phyloP scores from a whole-genome alignment of 2,329 filamentous ascomycete species.

The Phaeoacremonium minimum region DNA sequence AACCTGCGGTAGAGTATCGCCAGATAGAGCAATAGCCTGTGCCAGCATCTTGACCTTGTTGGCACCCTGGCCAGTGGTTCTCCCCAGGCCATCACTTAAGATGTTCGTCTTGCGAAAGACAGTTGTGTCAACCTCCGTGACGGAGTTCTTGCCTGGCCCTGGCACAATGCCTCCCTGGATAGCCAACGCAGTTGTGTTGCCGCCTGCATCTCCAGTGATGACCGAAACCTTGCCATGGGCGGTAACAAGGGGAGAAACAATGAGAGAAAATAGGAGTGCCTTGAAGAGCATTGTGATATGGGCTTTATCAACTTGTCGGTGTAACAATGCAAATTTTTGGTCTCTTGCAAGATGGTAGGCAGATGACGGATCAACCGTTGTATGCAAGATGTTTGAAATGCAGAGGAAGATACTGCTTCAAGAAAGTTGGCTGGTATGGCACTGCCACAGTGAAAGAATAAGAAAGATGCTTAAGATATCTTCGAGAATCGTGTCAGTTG shows the following conservation, averaged over 20 bases:
- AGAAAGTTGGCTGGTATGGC: too few species aligned
- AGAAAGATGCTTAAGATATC: too few species aligned
- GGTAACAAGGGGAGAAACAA: conserved; percentile 19
- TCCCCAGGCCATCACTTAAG: conserved; percentile 30
- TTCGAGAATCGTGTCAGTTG: too few species aligned
- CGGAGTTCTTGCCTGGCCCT: conserved; percentile 11
- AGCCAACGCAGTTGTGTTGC: conserved; percentile 32
- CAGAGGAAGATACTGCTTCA: too few species aligned
- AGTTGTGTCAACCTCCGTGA: conserved; percentile 40
- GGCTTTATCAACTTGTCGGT: too few species aligned
- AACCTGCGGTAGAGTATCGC: conserved; percentile 32
- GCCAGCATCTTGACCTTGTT: conserved; percentile 27
- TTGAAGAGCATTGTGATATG: conserved; percentile 8
- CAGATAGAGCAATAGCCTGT: conserved; percentile 27
- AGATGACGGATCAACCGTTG: too few species aligned
- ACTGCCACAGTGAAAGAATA: too few species aligned
- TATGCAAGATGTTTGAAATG: too few species aligned
- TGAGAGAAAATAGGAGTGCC: conserved; percentile 12
- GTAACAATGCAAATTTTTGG: too few species aligned
- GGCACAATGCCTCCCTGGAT: conserved; percentile 28
- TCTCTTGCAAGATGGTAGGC: too few species aligned
- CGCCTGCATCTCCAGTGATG: conserved; percentile 24
- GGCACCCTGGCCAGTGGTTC: conserved; percentile 26
- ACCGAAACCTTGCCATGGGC: conserved; percentile 21
- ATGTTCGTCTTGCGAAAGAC: conserved; percentile 31